Conservation (phyloP, 495 filamentous ascomycete species). For the Hypomontagnella monticulosa region DNA sequence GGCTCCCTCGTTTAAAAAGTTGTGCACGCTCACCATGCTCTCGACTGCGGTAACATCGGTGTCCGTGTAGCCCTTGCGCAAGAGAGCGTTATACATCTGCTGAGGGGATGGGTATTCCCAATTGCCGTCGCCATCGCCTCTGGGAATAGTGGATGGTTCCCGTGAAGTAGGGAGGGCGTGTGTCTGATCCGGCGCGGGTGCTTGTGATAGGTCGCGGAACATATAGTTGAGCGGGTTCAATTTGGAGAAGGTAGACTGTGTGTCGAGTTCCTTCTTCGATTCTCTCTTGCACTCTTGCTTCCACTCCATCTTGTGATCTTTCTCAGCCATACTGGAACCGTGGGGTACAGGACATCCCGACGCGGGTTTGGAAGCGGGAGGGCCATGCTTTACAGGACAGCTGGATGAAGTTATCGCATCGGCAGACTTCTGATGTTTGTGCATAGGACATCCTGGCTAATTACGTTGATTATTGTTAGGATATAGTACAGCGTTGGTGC, state of each 20-base stretch:
- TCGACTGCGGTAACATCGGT: slow-evolving; percentile 94
- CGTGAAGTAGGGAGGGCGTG: slow-evolving; percentile 77
- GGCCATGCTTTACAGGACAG: slow-evolving; percentile 62
- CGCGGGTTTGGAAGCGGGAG: slow-evolving; percentile 50
- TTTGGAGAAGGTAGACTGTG: slow-evolving; percentile 67
- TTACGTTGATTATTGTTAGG: slow-evolving; percentile 49
- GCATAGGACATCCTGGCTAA: slow-evolving; percentile 93
- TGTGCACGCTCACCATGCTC: slow-evolving; percentile 96
- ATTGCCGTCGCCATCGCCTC: slow-evolving; percentile 76
- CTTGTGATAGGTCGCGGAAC: slow-evolving; percentile 85
- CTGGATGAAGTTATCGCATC: slow-evolving; percentile 54
- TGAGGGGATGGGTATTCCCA: slow-evolving; percentile 99
- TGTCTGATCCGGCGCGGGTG: slow-evolving; percentile 75
- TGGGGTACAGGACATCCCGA: slow-evolving; percentile 65
- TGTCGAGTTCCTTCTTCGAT: slow-evolving; percentile 34
- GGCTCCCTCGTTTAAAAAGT: slow-evolving; percentile 96
- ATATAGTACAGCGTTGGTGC: background rate
- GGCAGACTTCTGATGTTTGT: slow-evolving; percentile 63
- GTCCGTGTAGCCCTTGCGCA: slow-evolving; percentile 94
- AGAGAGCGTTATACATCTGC: slow-evolving; percentile 98
- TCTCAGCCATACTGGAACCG: slow-evolving; percentile 49
- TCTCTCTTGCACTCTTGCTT: slow-evolving; percentile 1
- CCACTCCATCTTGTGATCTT: slow-evolving; percentile 33
- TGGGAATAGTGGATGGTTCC: slow-evolving; percentile 85
- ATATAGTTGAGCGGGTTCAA: slow-evolving; percentile 97